A percentile compares a stretch with the other conserved stretches of the same genome.
Conservation (phyloP, 257 asterid species). For the Nicotiana benthamiana region DNA sequence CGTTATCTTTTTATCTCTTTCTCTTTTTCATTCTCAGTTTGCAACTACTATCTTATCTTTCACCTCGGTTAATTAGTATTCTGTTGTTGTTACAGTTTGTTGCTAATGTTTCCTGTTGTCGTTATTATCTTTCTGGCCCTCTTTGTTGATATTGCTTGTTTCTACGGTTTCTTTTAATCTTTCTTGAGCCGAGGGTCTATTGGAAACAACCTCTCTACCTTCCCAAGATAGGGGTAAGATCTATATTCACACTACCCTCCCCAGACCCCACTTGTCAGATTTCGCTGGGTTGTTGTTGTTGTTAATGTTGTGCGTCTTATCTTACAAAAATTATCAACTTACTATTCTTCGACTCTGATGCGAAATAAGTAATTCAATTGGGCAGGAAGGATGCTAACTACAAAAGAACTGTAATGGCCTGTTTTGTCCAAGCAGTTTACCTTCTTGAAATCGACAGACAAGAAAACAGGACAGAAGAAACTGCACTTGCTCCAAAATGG, state of each 20-base stretch:
- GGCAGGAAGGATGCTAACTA: conserved; percentile 75
- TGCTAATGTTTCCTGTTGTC: no score
- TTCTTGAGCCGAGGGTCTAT: no score
- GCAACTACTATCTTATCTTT: background rate
- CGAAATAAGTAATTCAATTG: background rate
- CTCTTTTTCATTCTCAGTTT: background rate
- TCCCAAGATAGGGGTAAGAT: no score
- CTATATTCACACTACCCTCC: no score
- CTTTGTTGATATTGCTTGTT: no score
- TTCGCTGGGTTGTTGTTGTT: no score
- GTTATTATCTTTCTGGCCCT: no score
- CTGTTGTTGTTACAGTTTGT: no score
- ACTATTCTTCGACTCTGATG: background rate
- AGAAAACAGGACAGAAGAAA: conserved; percentile 44
- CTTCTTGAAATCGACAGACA: conserved; percentile 69
- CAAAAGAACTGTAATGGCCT: conserved; percentile 61
- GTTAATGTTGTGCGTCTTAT: background rate
- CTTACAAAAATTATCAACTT: background rate
- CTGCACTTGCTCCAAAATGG: conserved; percentile 77
- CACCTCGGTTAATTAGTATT: no score
- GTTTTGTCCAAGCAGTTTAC: conserved; percentile 78
- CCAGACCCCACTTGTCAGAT: no score
- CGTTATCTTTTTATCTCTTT: background rate
- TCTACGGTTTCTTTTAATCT: no score
- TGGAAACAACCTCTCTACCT: no score